These are phyloP conservation scores for Vigna nakashimae DNA, from an alignment of 306 rosid species.

Conservation along the genomic window DNA sequence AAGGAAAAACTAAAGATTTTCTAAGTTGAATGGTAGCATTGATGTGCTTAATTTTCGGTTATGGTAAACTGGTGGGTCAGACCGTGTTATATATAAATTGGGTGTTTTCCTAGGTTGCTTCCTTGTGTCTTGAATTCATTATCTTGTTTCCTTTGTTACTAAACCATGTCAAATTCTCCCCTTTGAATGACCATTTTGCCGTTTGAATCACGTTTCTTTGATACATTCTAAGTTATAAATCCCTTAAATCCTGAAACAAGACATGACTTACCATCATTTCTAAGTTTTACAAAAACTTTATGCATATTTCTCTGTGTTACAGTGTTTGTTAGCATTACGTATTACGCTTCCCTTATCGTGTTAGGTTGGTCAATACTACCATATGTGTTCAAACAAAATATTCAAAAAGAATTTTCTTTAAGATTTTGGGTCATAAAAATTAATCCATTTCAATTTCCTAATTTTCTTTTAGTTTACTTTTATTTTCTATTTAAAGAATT, in stretches of 20 bases:
- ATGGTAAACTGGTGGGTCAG: neutral
- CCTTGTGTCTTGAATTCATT: slow-evolving; percentile 17
- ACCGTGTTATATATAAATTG: neutral
- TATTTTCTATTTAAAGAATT: too few species aligned
- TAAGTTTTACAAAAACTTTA: neutral
- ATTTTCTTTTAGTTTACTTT: neutral
- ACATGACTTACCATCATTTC: neutral
- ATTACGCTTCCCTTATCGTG: too few species aligned
- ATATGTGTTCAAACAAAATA: neutral
- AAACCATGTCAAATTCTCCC: slow-evolving; percentile 12
- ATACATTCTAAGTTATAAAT: slow-evolving; percentile 9
- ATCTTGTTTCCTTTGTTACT: neutral
- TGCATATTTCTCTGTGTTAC: neutral
- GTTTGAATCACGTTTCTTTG: slow-evolving; percentile 1
- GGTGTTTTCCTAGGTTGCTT: slow-evolving; percentile 24
- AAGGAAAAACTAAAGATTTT: neutral
- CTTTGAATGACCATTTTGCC: slow-evolving; percentile 21
- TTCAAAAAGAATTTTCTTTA: neutral
- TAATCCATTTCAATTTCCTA: neutral
- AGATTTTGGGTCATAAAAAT: neutral
- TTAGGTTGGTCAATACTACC: neutral
- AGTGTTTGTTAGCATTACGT: too few species aligned
- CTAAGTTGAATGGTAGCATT: neutral
- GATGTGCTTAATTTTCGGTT: neutral
- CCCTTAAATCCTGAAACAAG: neutral